phyloP scores from a whole-genome alignment of 331 rosid species.

The Phaseolus coccineus region DNA sequence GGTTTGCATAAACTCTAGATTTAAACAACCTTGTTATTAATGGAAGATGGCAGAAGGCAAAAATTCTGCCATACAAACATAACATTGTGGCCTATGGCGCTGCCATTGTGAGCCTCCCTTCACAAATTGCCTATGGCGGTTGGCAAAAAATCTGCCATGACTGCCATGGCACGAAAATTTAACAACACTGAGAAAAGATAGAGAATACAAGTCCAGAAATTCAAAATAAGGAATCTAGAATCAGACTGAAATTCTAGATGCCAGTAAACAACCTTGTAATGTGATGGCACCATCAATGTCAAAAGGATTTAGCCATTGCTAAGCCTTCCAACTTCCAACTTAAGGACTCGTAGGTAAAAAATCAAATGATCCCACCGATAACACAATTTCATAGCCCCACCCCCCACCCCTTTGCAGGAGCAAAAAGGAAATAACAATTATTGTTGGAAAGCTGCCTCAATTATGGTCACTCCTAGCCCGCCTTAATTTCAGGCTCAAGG shows the following conservation, averaged over 20 bases:
- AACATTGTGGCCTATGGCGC: background rate
- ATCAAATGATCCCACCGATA: slow-evolving; percentile 16
- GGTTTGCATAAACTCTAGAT: too few relatives aligned
- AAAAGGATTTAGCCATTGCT: slow-evolving; percentile 30
- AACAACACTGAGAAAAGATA: background rate
- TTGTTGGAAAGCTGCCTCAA: background rate
- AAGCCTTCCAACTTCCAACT: slow-evolving; percentile 38
- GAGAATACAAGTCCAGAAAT: slow-evolving; percentile 8
- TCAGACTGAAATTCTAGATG: slow-evolving; percentile 3
- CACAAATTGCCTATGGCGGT: background rate
- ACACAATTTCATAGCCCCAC: background rate
- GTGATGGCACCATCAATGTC: slow-evolving; percentile 24
- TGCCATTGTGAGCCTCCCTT: background rate
- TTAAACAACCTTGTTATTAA: background rate
- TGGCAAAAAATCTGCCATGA: background rate
- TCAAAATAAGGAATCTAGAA: slow-evolving; percentile 17
- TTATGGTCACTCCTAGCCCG: background rate
- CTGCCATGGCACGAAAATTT: background rate
- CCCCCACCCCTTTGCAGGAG: background rate
- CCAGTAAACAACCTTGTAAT: slow-evolving; percentile 17
- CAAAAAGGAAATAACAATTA: background rate
- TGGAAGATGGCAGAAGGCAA: background rate
- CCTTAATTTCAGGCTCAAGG: background rate
- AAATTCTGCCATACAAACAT: background rate
- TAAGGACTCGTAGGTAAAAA: slow-evolving; percentile 23